A percentile compares a stretch with the other conserved stretches of the same genome.
Conservation (phyloP, 2,329 filamentous ascomycete species). For the Gaeumannomyces sp. region DNA sequence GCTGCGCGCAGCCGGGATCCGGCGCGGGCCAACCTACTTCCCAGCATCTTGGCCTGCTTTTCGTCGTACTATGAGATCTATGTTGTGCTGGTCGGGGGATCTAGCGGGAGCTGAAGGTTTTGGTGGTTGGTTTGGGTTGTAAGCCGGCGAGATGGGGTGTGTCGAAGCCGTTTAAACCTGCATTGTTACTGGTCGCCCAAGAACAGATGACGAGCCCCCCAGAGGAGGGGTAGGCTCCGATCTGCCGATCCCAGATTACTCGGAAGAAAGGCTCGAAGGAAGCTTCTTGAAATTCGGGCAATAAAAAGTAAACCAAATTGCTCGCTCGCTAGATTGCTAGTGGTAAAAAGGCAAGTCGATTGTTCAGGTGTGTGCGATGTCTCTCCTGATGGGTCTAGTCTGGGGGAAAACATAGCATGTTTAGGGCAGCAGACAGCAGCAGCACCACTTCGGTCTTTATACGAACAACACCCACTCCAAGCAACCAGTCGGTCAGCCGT, state of each 20-base stretch:
- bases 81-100: background rate
- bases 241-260: background rate
- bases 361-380: too few relatives aligned
- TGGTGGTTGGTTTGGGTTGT: background rate
- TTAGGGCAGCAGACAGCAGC: too few relatives aligned
- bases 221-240: background rate
- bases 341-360: too few relatives aligned
- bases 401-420: too few relatives aligned
- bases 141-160: background rate
- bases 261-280: background rate
- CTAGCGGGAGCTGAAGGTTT: background rate
- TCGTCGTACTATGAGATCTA: background rate
- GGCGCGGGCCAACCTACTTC: slow-evolving; percentile 3
- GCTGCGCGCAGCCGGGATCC: background rate
- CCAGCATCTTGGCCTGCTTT: background rate
- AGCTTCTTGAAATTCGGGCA: background rate
- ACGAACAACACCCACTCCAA: background rate
- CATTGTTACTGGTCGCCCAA: background rate
- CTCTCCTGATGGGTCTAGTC: too few relatives aligned
- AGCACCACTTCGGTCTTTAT: background rate
- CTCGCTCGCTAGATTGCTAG: background rate
- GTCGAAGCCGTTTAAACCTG: background rate
- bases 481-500: too few relatives aligned
- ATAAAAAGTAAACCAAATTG: background rate
- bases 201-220: background rate